Base-by-base conservation (phyloP, 2,329 filamentous ascomycete species). In the Sarocladium strictum region DNA sequence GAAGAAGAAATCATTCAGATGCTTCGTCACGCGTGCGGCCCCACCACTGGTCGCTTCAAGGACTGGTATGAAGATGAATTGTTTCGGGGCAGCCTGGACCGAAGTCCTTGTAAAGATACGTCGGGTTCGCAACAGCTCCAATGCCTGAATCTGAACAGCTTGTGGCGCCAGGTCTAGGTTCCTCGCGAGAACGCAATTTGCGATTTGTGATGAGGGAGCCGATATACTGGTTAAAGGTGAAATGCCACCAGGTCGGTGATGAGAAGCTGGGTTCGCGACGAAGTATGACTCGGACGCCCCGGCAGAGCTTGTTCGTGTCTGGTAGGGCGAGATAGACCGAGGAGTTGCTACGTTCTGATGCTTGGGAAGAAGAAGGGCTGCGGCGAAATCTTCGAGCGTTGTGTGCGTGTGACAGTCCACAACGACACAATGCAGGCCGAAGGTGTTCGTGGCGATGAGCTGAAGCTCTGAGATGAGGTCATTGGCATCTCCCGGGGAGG, bases 1-100 rank as follows among this genome's bases (percentile, higher is more conserved):
- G 65, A 91, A 90, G 60, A 97, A 86, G 59, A 89, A 83, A 56
- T 97, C 90, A 62, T 91, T 95, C 68, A 86, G 65, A 61, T 90
- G 79, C 29, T 69, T 70, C 21, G 75, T 78, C 51, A 86, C 74
- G 51, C 72, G 73, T 3, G 76, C 73, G 41, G 72, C 64, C 35
- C 78, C 76, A 2, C 75, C 75, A 38, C 70, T 69, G 33, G 66
- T 65, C 1, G 76, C 76, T 19, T 70, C 74, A 1, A 91, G 72
- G n/a, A 96, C 73, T 1, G 89, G 86, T 27, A 96, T 74, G 59
- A 97, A 85, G 24, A 97, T 73, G 65, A 97, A 96, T 26, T 83
- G 80, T 64, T 84, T 86, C 0, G 91, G 90, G 0, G 88, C 86
- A 35, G 79, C 76, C 62, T 95, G 84, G 43, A 90, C 82, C 19